Conservation (phyloP, 345 rosid genomes). For the Populus simonii region DNA sequence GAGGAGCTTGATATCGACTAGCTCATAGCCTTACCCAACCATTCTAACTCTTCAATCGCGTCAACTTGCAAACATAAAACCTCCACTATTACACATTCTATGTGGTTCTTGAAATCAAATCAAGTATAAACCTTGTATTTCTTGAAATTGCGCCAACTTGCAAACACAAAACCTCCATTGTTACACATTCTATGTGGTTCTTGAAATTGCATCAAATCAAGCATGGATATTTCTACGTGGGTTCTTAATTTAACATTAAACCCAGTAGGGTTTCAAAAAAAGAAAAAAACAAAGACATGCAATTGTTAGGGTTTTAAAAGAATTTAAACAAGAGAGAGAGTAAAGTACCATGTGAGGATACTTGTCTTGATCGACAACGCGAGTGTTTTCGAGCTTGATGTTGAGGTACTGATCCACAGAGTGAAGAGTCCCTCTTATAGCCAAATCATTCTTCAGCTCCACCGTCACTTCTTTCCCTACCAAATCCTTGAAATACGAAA, state of each 20-base stretch:
- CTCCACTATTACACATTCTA: no score
- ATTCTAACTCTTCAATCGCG: background rate
- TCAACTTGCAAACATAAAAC: no score
- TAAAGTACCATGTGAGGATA: conserved; percentile 93
- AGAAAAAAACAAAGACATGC: no score
- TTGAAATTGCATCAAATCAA: no score
- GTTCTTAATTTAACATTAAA: no score
- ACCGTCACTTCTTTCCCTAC: conserved; percentile 99
- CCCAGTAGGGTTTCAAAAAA: no score
- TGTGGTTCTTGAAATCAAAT: no score
- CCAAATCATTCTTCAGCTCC: conserved; percentile 97
- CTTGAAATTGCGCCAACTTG: no score
- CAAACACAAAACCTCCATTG: no score
- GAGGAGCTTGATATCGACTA: background rate
- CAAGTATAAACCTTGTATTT: no score
- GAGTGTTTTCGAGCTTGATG: conserved; percentile 98
- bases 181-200: no score
- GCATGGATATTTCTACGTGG: no score
- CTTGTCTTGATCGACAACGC: conserved; percentile 99
- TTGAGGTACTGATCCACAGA: conserved; percentile 99
- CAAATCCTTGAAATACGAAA: conserved; percentile 98
- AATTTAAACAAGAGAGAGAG: background rate
- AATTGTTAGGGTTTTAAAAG: background rate
- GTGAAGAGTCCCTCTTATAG: conserved; percentile 96
- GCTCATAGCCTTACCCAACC: background rate